Percentiles rank a stretch among this genome's conserved stretches.
These are phyloP conservation scores for Lepidium campestre DNA, from an alignment of 441 rosid genomes.

Conservation along the genomic window DNA sequence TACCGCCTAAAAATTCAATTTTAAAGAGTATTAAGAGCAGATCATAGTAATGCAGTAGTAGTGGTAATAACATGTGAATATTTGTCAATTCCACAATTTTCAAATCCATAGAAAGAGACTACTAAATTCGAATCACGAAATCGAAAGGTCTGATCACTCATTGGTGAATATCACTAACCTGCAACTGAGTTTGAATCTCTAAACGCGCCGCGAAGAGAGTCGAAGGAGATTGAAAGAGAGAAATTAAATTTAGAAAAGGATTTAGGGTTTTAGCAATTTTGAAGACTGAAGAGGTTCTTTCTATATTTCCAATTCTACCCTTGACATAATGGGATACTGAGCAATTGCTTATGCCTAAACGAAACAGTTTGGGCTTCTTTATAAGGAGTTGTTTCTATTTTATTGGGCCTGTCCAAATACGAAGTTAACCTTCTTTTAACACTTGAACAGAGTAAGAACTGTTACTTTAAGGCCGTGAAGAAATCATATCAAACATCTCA, in stretches of 20 bases:
- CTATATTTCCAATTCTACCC: not conserved
- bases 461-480: not conserved
- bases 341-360: not conserved
- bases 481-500: not conserved
- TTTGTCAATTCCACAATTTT: not conserved
- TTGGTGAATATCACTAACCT: not conserved
- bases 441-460: too few relatives aligned
- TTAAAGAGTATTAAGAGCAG: not conserved
- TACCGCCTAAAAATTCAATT: not conserved
- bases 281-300: not conserved
- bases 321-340: not conserved
- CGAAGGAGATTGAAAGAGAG: not conserved
- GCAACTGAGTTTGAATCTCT: not conserved
- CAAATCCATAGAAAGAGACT: not conserved
- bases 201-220: not conserved
- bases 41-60: not conserved
- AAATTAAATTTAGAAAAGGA: not conserved
- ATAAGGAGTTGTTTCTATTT: not conserved
- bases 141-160: not conserved
- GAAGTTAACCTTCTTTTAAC: too few relatives aligned
- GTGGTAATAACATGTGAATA: not conserved
- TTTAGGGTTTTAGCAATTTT: slow-evolving; percentile 1
- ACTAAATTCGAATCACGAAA: not conserved
- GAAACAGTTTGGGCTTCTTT: not conserved
- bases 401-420: not conserved